Conservation (phyloP, 495 filamentous ascomycete species). For the Neurospora sp. region DNA sequence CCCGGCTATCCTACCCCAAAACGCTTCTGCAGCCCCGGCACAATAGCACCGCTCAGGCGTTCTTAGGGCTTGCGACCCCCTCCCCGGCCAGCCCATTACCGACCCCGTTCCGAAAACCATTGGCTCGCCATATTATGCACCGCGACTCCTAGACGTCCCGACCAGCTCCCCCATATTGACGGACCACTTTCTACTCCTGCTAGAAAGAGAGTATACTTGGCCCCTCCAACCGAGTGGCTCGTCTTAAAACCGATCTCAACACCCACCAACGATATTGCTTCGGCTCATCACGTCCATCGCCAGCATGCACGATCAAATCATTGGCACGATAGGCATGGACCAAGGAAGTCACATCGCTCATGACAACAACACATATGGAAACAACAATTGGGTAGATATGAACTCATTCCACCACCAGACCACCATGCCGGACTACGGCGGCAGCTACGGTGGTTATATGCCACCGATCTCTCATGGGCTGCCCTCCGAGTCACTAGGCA, state of each 20-base stretch:
- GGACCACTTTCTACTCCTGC: slow-evolving; percentile 16
- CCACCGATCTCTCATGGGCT: slow-evolving; percentile 35
- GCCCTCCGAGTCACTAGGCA: slow-evolving; percentile 34
- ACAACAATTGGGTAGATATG: slow-evolving; percentile 39
- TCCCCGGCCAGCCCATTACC: slow-evolving; percentile 19
- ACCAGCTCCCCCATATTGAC: slow-evolving; percentile 13
- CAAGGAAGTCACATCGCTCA: slow-evolving; percentile 38
- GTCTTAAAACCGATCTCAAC: slow-evolving; percentile 8
- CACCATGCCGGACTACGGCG: slow-evolving; percentile 36
- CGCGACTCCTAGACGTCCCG: slow-evolving; percentile 15
- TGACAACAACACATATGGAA: slow-evolving; percentile 25
- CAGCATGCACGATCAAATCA: slow-evolving; percentile 42
- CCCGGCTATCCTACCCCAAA: slow-evolving; percentile 5
- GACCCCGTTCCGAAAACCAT: slow-evolving; percentile 20
- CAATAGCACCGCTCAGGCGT: slow-evolving; percentile 9
- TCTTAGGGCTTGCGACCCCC: slow-evolving; percentile 10
- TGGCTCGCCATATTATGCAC: slow-evolving; percentile 25
- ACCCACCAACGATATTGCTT: slow-evolving; percentile 11
- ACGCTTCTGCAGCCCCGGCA: slow-evolving; percentile 17
- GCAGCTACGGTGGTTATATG: slow-evolving; percentile 26
- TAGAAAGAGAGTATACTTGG: slow-evolving; percentile 1
- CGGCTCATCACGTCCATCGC: slow-evolving; percentile 26
- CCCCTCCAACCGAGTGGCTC: slow-evolving; percentile 15
- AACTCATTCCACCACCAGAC: slow-evolving; percentile 34
- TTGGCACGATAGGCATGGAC: slow-evolving; percentile 36